Conservation (phyloP, 345 rosid species). For the Gossypium bickii region DNA sequence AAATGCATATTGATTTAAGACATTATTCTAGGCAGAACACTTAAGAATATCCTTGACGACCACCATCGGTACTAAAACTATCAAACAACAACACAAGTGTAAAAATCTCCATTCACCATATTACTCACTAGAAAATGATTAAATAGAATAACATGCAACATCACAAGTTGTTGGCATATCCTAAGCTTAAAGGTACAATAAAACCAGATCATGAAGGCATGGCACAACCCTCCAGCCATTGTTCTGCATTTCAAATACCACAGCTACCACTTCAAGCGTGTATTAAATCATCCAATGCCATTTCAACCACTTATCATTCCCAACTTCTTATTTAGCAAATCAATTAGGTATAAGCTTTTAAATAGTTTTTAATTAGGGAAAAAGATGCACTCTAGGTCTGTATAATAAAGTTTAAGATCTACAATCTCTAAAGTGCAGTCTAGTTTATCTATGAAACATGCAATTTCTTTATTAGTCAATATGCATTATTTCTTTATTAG, state of each 20-base stretch:
- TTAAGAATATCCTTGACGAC: background rate
- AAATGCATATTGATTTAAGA: too few species aligned
- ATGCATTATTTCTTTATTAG: too few species aligned
- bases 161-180: background rate
- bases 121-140: accelerated
- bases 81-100: background rate
- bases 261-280: background rate
- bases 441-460: too few species aligned
- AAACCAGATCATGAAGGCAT: too few species aligned
- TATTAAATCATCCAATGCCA: background rate
- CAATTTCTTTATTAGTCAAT: too few species aligned
- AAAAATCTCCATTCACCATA: too few species aligned
- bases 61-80: background rate
- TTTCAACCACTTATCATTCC: background rate
- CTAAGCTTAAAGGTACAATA: background rate
- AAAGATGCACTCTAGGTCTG: too few species aligned
- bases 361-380: too few species aligned
- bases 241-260: background rate
- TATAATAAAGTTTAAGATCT: too few species aligned
- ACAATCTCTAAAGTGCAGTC: too few species aligned
- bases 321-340: background rate
- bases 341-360: too few species aligned
- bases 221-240: background rate
- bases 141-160: background rate
- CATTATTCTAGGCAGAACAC: too few species aligned